Evolutionary conservation across 257 asterid species (phyloP).

Genomic region (Solanum medicagineum): DNA sequence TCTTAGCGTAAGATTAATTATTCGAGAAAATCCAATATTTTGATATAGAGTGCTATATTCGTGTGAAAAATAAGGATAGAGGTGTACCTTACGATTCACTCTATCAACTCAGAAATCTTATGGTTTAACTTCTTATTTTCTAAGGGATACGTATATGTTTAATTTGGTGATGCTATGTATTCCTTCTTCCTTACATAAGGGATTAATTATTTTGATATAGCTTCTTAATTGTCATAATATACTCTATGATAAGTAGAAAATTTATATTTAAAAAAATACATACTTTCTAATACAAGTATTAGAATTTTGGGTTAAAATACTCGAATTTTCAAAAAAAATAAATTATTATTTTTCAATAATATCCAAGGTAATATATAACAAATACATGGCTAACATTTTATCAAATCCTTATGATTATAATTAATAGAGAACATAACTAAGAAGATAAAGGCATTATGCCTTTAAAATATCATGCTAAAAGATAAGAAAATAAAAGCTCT

Average conservation of each 20-base stretch:
- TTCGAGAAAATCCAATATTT: not conserved
- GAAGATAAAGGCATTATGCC: not conserved
- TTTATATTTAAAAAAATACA: too few relatives aligned
- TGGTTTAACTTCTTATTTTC: not conserved
- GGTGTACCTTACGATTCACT: too few relatives aligned
- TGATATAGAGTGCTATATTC: not conserved
- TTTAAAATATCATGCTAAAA: too few relatives aligned
- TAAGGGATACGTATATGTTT: not conserved
- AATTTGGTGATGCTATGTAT: not conserved
- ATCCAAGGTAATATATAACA: not conserved
- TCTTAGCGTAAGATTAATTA: too few relatives aligned
- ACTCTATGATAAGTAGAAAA: too few relatives aligned
- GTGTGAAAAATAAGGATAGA: too few relatives aligned
- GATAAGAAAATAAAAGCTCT: not conserved
- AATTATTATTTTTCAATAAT: too few relatives aligned
- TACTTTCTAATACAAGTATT: too few relatives aligned
- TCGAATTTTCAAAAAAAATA: too few relatives aligned
- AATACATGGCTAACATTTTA: too few relatives aligned
- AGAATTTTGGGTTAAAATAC: too few relatives aligned
- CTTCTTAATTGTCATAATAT: not conserved
- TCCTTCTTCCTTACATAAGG: not conserved
- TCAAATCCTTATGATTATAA: not conserved
- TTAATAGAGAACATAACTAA: not conserved
- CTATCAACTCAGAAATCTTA: not conserved
- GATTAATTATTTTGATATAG: not conserved